Percentiles rank a stretch among this genome's conserved stretches.
These are phyloP conservation scores for Aspergillus sp. DNA, from an alignment of 2,329 filamentous ascomycete genomes.

Conservation along the genomic window DNA sequence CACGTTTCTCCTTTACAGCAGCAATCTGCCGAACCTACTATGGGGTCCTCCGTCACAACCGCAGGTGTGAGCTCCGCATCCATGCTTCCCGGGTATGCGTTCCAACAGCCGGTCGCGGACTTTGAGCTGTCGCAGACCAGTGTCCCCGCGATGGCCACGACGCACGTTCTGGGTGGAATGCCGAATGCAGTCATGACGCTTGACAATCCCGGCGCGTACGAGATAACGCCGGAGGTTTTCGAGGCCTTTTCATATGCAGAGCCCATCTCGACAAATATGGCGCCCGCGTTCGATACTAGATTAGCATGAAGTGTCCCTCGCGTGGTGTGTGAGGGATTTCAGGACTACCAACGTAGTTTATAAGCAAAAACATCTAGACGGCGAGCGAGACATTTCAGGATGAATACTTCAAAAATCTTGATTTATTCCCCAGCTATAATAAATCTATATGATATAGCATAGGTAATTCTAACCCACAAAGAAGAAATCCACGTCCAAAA, in stretches of 20 bases:
- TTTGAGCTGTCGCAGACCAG: constrained; percentile 24
- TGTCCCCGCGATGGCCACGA: constrained; percentile 27
- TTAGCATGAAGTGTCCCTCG: constrained; percentile 17
- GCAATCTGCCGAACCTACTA: constrained; percentile 11
- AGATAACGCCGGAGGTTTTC: constrained; percentile 46
- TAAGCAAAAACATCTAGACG: neutral
- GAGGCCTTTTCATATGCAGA: constrained; percentile 47
- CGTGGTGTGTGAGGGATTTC: neutral
- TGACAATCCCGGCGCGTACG: constrained; percentile 38
- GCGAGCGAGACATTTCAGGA: neutral
- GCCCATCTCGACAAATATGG: constrained; percentile 44
- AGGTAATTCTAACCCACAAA: neutral
- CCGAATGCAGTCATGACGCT: constrained; percentile 38
- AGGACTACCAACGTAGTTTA: neutral
- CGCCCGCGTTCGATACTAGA: constrained; percentile 31
- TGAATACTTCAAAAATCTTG: neutral
- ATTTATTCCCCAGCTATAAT: neutral
- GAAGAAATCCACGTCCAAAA: neutral
- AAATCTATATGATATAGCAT: neutral
- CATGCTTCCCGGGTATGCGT: constrained; percentile 22
- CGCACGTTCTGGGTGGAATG: constrained; percentile 33
- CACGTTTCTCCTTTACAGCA: constrained; percentile 16
- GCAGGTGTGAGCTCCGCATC: constrained; percentile 10
- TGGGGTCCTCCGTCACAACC: constrained; percentile 16
- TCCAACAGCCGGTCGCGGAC: constrained; percentile 22